These are phyloP conservation scores for Elsinoe arachidis DNA, from an alignment of 2,329 filamentous ascomycete species.

Conservation along the genomic window DNA sequence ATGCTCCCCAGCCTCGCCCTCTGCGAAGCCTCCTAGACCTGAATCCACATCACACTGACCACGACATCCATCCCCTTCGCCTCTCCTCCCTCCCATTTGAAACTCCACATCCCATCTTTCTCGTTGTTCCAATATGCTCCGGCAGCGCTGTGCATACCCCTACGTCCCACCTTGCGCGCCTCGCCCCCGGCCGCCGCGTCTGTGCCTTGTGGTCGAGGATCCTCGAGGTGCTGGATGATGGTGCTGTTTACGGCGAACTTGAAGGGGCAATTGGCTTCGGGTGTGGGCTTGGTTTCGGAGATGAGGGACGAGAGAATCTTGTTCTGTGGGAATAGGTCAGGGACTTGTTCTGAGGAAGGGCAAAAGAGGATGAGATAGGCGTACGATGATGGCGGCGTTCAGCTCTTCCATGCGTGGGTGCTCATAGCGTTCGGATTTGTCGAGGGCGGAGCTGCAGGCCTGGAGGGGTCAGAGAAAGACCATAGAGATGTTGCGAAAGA, in stretches of 20 bases:
- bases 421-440: constrained; percentile 69
- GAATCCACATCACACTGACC: constrained; percentile 61
- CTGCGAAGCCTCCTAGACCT: constrained; percentile 39
- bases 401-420: constrained; percentile 76
- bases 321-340: constrained; percentile 45
- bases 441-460: constrained; percentile 76
- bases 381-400: constrained; percentile 89
- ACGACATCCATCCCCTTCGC: constrained; percentile 46
- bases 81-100: constrained; percentile 62
- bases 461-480: constrained; percentile 30
- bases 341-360: constrained; percentile 26
- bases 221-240: constrained; percentile 86
- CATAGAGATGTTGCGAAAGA: constrained; percentile 4
- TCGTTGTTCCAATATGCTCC: constrained; percentile 87
- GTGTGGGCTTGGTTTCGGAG: constrained; percentile 56
- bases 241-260: constrained; percentile 98
- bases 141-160: constrained; percentile 82
- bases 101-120: constrained; percentile 83
- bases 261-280: constrained; percentile 55
- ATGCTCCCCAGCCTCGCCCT: background rate
- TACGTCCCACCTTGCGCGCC: constrained; percentile 54
- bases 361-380: constrained; percentile 29
- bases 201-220: constrained; percentile 57
- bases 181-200: constrained; percentile 3
- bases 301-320: constrained; percentile 69